Conservation (phyloP, 2,329 filamentous ascomycete genomes). For the Diaporthe aspalathi region DNA sequence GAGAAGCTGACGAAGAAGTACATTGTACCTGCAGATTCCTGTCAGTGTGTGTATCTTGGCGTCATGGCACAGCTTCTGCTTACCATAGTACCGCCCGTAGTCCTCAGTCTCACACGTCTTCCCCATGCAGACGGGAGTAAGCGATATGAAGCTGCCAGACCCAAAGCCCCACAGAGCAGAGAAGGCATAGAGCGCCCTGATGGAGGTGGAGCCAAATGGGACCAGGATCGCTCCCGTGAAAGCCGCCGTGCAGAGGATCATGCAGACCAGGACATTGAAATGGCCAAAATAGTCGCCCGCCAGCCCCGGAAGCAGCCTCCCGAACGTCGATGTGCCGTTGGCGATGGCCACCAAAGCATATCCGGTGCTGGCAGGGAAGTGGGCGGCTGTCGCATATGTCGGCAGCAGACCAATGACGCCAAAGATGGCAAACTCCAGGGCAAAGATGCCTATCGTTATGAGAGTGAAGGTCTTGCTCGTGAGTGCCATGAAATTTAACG, state of each 20-base stretch:
- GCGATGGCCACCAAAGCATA: conserved; percentile 58
- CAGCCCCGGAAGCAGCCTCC: conserved; percentile 57
- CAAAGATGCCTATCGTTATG: conserved; percentile 55
- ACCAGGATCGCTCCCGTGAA: conserved; percentile 57
- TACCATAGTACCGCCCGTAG: conserved; percentile 7
- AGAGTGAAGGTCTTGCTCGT: conserved; percentile 54
- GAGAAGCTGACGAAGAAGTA: conserved; percentile 60
- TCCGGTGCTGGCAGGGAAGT: conserved; percentile 52
- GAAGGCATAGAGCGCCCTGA: conserved; percentile 56
- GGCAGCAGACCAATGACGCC: conserved; percentile 59
- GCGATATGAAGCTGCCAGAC: conserved; percentile 59
- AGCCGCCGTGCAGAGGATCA: conserved; percentile 51
- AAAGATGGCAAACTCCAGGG: conserved; percentile 61
- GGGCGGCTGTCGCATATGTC: conserved; percentile 54
- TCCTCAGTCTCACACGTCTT: conserved; percentile 14
- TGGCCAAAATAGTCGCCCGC: conserved; percentile 56
- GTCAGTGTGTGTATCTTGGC: background rate
- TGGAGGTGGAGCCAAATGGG: conserved; percentile 54
- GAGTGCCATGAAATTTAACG: conserved; percentile 56
- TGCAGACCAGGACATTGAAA: conserved; percentile 56
- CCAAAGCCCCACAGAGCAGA: conserved; percentile 61
- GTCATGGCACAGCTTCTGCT: background rate
- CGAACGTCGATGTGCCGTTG: conserved; percentile 56
- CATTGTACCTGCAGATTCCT: conserved; percentile 54
- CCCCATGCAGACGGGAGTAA: conserved; percentile 57